Conservation (phyloP, 441 rosid genomes). For the Erodium moschatum region DNA sequence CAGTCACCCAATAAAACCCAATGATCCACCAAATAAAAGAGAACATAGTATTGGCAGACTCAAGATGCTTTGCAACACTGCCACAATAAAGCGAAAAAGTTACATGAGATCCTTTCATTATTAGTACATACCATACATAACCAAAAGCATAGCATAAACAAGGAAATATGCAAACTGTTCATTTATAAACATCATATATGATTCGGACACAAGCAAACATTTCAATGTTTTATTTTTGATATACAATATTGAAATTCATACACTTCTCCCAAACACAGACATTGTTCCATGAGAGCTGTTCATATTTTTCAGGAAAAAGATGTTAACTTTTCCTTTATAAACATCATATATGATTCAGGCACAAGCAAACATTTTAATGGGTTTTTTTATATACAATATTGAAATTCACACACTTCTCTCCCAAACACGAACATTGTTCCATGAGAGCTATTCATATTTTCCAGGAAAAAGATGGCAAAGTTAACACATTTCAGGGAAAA, state of each 20-base stretch:
- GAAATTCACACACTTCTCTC: too few species aligned
- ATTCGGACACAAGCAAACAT: not conserved
- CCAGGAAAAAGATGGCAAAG: too few species aligned
- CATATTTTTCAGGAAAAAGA: too few species aligned
- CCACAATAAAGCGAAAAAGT: not conserved
- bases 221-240: not conserved
- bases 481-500: too few species aligned
- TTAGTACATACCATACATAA: not conserved
- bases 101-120: not conserved
- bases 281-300: too few species aligned
- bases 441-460: too few species aligned
- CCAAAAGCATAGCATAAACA: not conserved
- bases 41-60: constrained; percentile 54
- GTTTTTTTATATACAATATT: not conserved
- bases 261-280: too few species aligned
- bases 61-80: constrained; percentile 46
- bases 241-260: not conserved
- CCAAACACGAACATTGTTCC: too few species aligned
- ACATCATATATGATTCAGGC: not conserved
- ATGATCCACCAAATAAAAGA: constrained; percentile 56
- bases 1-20: constrained; percentile 49
- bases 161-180: constrained; percentile 6
- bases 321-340: constrained; percentile 2
- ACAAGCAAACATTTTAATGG: not conserved
- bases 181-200: not conserved